These are phyloP conservation scores for Cicer cuneatum DNA, from an alignment of 306 rosid species.

Conservation along the genomic window DNA sequence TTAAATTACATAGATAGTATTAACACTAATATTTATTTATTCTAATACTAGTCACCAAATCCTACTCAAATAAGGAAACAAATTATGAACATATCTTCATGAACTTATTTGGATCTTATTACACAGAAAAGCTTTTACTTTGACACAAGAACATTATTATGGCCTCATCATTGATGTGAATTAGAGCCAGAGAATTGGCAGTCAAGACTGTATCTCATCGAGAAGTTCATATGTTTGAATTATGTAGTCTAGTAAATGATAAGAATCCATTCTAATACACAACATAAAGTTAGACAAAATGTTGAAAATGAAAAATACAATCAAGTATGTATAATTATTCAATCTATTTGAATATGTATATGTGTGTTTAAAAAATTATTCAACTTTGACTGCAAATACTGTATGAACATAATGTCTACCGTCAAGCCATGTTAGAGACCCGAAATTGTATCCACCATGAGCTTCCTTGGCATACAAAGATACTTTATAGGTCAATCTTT, in stretches of 20 bases:
- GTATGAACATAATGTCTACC: slow-evolving; percentile 71
- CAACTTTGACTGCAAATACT: slow-evolving; percentile 70
- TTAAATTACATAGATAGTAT: too few relatives aligned
- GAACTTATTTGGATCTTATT: not conserved
- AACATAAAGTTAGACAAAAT: slow-evolving; percentile 37
- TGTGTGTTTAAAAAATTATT: slow-evolving; percentile 45
- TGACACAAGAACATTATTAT: not conserved
- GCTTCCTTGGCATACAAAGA: slow-evolving; percentile 72
- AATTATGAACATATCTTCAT: too few relatives aligned
- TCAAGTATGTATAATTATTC: slow-evolving; percentile 5
- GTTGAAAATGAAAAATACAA: slow-evolving; percentile 11
- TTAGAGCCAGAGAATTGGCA: not conserved
- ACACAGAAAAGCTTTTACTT: not conserved
- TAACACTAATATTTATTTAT: too few relatives aligned
- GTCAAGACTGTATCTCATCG: slow-evolving; percentile 15
- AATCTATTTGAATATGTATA: slow-evolving; percentile 17
- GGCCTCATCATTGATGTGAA: not conserved
- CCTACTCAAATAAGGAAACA: too few relatives aligned
- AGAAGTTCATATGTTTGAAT: slow-evolving; percentile 17
- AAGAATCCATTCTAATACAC: slow-evolving; percentile 9
- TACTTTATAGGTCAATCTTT: slow-evolving; percentile 59
- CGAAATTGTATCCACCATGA: slow-evolving; percentile 74
- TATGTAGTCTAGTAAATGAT: not conserved
- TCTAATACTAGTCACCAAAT: not conserved
- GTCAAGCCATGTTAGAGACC: slow-evolving; percentile 80